Evolutionary conservation across 2,329 filamentous ascomycete genomes (phyloP).

Genomic region (Davidsoniella virescens): DNA sequence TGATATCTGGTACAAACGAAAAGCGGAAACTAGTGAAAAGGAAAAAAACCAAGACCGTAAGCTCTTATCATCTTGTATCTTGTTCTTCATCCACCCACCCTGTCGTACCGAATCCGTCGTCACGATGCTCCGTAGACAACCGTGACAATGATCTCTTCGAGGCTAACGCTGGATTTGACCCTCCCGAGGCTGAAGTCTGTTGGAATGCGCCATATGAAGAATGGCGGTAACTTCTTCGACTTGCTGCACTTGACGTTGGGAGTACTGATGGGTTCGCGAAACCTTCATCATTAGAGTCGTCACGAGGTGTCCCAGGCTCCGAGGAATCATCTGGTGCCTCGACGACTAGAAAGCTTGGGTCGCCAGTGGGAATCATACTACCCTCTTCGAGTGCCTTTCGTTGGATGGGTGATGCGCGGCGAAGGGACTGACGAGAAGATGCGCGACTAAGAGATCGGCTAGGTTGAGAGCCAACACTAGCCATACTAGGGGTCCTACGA

Average conservation of each 20-base stretch:
- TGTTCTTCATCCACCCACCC: constrained; percentile 1
- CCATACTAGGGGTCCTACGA: constrained; percentile 7
- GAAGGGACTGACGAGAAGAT: constrained; percentile 9
- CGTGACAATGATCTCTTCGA: constrained; percentile 8
- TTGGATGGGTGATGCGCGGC: constrained; percentile 10
- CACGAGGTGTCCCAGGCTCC: constrained; percentile 34
- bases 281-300: constrained; percentile 21
- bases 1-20: background rate
- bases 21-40: background rate
- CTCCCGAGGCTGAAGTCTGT: background rate
- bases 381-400: constrained; percentile 8
- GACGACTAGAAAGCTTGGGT: constrained; percentile 40
- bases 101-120: constrained; percentile 1
- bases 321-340: constrained; percentile 45
- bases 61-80: background rate
- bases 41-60: background rate
- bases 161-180: constrained; percentile 1
- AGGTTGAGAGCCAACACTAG: constrained; percentile 2
- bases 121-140: constrained; percentile 6
- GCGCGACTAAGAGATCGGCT: constrained; percentile 6
- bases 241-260: constrained; percentile 10
- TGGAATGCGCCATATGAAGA: background rate
- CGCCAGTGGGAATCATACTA: constrained; percentile 8
- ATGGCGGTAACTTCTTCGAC: constrained; percentile 1
- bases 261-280: background rate